A percentile compares a stretch with the other conserved stretches of the same genome.
These are phyloP conservation scores for Coniosporium tulheliwenetii DNA, from an alignment of 2,329 filamentous ascomycete genomes.

Conservation along the genomic window DNA sequence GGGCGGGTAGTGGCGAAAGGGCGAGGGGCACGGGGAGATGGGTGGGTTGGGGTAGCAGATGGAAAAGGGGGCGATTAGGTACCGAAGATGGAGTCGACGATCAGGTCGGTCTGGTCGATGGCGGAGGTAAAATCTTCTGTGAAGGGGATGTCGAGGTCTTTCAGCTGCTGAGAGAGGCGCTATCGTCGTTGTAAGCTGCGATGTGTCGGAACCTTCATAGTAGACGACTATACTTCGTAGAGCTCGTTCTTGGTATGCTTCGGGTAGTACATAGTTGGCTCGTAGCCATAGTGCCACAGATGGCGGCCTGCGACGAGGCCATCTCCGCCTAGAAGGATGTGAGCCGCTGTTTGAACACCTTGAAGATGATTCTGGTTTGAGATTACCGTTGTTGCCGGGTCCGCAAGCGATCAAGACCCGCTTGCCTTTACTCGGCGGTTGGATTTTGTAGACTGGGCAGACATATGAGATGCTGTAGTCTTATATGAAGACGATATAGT, in stretches of 20 bases:
- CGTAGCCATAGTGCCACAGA: slow-evolving; percentile 81
- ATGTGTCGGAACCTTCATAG: background rate
- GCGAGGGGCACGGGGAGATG: background rate
- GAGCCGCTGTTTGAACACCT: slow-evolving; percentile 24
- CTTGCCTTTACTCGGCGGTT: slow-evolving; percentile 56
- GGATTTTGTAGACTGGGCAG: slow-evolving; percentile 59
- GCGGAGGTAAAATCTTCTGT: slow-evolving; percentile 61
- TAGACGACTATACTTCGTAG: slow-evolving; percentile 46
- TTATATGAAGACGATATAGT: too few species aligned
- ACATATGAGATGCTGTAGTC: slow-evolving; percentile 7
- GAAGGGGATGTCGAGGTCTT: slow-evolving; percentile 71
- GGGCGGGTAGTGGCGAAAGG: too few species aligned
- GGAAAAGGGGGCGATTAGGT: slow-evolving; percentile 10
- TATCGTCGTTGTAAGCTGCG: slow-evolving; percentile 18
- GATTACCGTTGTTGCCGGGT: slow-evolving; percentile 47
- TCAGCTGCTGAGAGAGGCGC: slow-evolving; percentile 72
- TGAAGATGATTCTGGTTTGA: background rate
- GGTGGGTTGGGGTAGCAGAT: slow-evolving; percentile 5
- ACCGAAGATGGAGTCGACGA: slow-evolving; percentile 92
- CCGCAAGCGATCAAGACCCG: slow-evolving; percentile 81
- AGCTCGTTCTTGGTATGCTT: slow-evolving; percentile 83
- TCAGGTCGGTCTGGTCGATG: slow-evolving; percentile 54
- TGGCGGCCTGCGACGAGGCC: slow-evolving; percentile 89
- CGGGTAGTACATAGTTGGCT: slow-evolving; percentile 78
- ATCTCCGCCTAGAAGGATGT: slow-evolving; percentile 54